A percentile compares a stretch with the other conserved stretches of the same genome.
Conservation (phyloP, 176 grass and related monocot species). For the Elymus sibiricus region DNA sequence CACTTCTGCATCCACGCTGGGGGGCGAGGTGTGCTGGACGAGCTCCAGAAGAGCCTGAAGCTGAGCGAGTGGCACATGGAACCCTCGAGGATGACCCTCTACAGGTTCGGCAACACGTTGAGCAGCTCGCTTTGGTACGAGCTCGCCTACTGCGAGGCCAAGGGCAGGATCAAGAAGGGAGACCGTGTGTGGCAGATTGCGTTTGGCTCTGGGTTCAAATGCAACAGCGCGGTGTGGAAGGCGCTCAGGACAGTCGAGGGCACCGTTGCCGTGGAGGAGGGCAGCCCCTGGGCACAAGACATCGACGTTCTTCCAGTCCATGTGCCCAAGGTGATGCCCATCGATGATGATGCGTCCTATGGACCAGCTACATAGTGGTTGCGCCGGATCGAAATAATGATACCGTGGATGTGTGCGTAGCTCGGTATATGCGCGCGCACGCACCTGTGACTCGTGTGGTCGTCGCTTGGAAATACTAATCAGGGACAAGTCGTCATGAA, state of each 20-base stretch:
- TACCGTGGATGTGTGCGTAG: too few relatives aligned
- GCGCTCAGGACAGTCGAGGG: constrained; percentile 32
- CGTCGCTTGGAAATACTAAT: too few relatives aligned
- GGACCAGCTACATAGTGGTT: not conserved
- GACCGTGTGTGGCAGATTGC: constrained; percentile 55
- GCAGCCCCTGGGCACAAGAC: not conserved
- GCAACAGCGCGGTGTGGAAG: constrained; percentile 48
- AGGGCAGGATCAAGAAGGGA: constrained; percentile 47
- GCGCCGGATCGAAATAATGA: too few relatives aligned
- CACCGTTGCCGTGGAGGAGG: not conserved
- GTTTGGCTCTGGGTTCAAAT: constrained; percentile 42
- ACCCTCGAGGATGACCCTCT: constrained; percentile 69
- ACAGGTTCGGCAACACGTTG: constrained; percentile 77
- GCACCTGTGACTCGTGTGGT: too few relatives aligned
- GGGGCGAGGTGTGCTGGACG: constrained; percentile 55
- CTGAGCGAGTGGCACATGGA: constrained; percentile 59
- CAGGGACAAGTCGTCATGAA: too few relatives aligned
- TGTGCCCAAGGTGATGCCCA: not conserved
- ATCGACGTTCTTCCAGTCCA: not conserved
- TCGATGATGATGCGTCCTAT: not conserved
- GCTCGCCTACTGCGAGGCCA: constrained; percentile 89
- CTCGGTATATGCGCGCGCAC: too few relatives aligned
- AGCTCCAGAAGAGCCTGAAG: constrained; percentile 41
- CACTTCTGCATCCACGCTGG: constrained; percentile 82
- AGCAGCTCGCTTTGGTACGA: constrained; percentile 98